These are phyloP conservation scores for Fusarium odoratissimum DNA, from an alignment of 2,329 filamentous ascomycete genomes.

Conservation along the genomic window DNA sequence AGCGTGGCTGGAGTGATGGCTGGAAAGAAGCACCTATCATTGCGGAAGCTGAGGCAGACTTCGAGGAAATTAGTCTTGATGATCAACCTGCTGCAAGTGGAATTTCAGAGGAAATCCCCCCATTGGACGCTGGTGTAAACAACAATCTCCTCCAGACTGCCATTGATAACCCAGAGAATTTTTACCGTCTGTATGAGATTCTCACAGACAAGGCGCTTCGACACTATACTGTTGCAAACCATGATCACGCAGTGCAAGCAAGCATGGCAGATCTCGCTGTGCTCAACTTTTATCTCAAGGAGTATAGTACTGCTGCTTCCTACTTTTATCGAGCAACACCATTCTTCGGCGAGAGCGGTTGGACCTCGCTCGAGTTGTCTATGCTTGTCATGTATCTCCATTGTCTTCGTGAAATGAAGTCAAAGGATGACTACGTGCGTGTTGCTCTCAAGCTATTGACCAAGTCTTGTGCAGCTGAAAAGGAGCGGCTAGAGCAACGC, in stretches of 20 bases:
- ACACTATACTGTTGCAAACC: conserved; percentile 83
- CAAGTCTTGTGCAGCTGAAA: conserved; percentile 70
- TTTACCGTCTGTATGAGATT: conserved; percentile 75
- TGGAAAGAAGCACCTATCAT: conserved; percentile 73
- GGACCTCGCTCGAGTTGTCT: conserved; percentile 82
- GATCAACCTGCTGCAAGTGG: conserved; percentile 48
- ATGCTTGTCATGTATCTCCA: conserved; percentile 88
- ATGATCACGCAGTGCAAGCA: conserved; percentile 80
- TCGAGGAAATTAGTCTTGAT: conserved; percentile 70
- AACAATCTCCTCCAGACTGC: conserved; percentile 69
- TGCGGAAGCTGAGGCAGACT: conserved; percentile 57
- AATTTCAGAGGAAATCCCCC: conserved; percentile 6
- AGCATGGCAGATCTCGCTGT: conserved; percentile 87
- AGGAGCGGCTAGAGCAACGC: conserved; percentile 58
- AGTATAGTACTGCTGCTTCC: conserved; percentile 78
- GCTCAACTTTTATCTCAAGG: conserved; percentile 80
- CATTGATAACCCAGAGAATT: conserved; percentile 70
- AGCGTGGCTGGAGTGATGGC: conserved; percentile 79
- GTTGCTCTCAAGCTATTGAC: conserved; percentile 79
- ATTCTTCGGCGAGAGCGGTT: conserved; percentile 81
- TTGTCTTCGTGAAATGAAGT: conserved; percentile 81
- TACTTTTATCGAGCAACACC: conserved; percentile 84
- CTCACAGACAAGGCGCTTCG: conserved; percentile 87
- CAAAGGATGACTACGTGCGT: conserved; percentile 82
- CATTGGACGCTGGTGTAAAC: conserved; percentile 51